These are phyloP conservation scores for Saitozyma podzolica DNA, from an alignment of 768 basidiomycete genomes.

Conservation along the genomic window DNA sequence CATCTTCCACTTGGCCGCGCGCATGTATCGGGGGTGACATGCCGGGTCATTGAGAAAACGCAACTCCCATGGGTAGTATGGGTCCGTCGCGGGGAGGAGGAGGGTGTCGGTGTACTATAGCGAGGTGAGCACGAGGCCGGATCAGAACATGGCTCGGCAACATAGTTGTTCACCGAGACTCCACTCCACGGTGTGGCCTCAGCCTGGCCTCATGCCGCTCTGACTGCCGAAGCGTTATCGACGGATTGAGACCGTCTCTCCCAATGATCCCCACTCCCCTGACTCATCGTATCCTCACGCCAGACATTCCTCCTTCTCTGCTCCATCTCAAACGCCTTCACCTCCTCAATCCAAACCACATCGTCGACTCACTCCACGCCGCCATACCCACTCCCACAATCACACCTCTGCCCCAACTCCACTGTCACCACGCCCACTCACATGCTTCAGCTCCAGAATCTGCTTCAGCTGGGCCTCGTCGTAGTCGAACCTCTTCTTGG, in stretches of 20 bases:
- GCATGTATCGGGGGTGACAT: constrained; percentile 69
- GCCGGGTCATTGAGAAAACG: constrained; percentile 75
- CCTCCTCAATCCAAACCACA: no score
- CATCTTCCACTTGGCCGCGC: constrained; percentile 80
- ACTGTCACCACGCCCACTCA: constrained; percentile 30
- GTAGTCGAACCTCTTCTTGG: constrained; percentile 64
- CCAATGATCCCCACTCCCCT: no score
- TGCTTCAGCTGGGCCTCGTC: constrained; percentile 62
- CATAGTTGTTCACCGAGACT: no score
- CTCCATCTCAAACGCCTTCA: no score
- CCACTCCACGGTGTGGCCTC: no score
- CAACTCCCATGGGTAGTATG: constrained; percentile 74
- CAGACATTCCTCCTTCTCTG: no score
- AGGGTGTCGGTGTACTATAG: constrained; percentile 69
- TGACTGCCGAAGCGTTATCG: neutral
- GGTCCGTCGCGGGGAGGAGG: constrained; percentile 65
- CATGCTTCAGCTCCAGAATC: constrained; percentile 66
- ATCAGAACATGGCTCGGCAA: no score
- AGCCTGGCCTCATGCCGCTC: neutral
- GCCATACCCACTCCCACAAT: neutral
- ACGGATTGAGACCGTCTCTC: no score
- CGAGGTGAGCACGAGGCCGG: neutral
- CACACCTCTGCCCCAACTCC: no score
- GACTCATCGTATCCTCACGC: no score
- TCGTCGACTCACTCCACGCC: neutral